phyloP scores from a whole-genome alignment of 1,139 yeast species.

The Ogataea hybrid region DNA sequence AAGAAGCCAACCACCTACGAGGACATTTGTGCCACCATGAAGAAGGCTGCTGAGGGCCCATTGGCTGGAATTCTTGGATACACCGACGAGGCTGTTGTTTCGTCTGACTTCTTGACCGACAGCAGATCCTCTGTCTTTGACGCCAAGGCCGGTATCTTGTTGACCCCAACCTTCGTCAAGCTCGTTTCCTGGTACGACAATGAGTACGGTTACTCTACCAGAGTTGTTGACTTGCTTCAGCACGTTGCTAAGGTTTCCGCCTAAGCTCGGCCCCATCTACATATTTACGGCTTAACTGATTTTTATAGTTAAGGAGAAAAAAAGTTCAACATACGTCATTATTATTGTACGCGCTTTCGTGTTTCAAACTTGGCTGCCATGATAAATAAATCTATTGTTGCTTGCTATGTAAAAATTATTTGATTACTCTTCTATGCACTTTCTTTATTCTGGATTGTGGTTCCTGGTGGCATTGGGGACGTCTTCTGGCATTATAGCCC shows the following conservation, averaged over 20 bases:
- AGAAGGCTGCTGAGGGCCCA: slow-evolving; percentile 69
- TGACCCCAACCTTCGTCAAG: slow-evolving; percentile 83
- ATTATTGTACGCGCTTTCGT: background rate
- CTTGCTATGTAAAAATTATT: no score
- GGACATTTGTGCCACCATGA: slow-evolving; percentile 69
- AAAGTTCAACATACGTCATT: background rate
- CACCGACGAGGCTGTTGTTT: slow-evolving; percentile 85
- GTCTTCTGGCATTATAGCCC: no score
- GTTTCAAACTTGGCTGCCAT: no score
- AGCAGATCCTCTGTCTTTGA: slow-evolving; percentile 78
- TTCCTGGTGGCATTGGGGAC: no score
- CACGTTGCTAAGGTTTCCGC: slow-evolving; percentile 55
- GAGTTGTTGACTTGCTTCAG: slow-evolving; percentile 84
- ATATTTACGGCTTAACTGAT: background rate
- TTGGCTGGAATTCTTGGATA: slow-evolving; percentile 76
- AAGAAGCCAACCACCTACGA: slow-evolving; percentile 69
- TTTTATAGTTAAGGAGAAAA: slow-evolving; percentile 1
- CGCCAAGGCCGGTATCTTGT: slow-evolving; percentile 81
- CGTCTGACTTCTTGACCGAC: slow-evolving; percentile 79
- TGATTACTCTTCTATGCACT: no score
- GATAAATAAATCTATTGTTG: no score
- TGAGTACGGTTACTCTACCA: slow-evolving; percentile 87
- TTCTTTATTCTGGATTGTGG: no score
- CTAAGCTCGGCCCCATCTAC: slow-evolving; percentile 1
- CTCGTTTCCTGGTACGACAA: slow-evolving; percentile 87